Conservation (phyloP, 2,329 filamentous ascomycete species). For the Ophiostoma tasmaniense region DNA sequence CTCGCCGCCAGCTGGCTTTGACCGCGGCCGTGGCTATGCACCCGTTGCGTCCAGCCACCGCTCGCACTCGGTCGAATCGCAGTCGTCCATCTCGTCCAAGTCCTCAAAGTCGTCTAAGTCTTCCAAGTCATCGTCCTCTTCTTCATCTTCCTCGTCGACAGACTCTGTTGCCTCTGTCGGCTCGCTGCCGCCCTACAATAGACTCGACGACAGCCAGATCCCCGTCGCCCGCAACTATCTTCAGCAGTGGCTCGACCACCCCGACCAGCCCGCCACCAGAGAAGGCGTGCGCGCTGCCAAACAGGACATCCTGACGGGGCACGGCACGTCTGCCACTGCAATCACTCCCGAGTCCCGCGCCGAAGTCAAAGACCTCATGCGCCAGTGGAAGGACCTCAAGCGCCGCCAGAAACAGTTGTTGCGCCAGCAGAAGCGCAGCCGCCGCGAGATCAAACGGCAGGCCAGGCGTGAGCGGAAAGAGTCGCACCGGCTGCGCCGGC, state of each 20-base stretch:
- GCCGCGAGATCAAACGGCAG: slow-evolving; percentile 23
- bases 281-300: slow-evolving; percentile 34
- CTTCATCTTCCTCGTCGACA: slow-evolving; percentile 29
- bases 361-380: slow-evolving; percentile 38
- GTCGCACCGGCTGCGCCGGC: background rate
- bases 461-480: background rate
- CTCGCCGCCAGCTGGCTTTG: background rate
- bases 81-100: slow-evolving; percentile 19
- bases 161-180: slow-evolving; percentile 37
- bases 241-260: slow-evolving; percentile 40
- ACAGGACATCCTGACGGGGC: slow-evolving; percentile 12
- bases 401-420: slow-evolving; percentile 28
- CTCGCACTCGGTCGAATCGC: slow-evolving; percentile 10
- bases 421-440: slow-evolving; percentile 24
- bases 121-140: slow-evolving; percentile 30
- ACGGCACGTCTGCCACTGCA: too few relatives aligned
- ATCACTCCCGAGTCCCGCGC: slow-evolving; percentile 22
- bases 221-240: slow-evolving; percentile 38
- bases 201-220: slow-evolving; percentile 41
- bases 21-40: background rate
- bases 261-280: slow-evolving; percentile 41
- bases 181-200: slow-evolving; percentile 44
- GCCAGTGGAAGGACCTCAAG: slow-evolving; percentile 37
- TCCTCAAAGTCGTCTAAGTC: slow-evolving; percentile 28
- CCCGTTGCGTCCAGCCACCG: background rate